These are phyloP conservation scores for Microdochium paspali DNA, from an alignment of 2,329 filamentous ascomycete genomes.

Conservation along the genomic window DNA sequence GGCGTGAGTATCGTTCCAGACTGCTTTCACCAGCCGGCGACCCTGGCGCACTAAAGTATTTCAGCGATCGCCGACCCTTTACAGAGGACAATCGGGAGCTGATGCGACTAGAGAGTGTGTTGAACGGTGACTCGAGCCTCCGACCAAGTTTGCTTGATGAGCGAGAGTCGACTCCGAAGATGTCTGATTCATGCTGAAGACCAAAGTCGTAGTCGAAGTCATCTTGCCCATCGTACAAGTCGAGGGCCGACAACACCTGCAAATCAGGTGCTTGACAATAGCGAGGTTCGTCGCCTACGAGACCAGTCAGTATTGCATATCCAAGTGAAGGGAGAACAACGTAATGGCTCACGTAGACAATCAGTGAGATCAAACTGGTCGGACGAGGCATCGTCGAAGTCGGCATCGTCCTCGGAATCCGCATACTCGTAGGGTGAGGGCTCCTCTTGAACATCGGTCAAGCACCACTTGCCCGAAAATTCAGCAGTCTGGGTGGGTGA, in stretches of 20 bases:
- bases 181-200: constrained; percentile 55
- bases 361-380: constrained; percentile 43
- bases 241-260: constrained; percentile 20
- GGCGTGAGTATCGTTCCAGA: constrained; percentile 63
- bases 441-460: constrained; percentile 82
- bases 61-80: constrained; percentile 37
- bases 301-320: constrained; percentile 18
- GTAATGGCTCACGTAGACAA: constrained; percentile 69
- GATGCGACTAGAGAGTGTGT: constrained; percentile 55
- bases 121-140: constrained; percentile 48
- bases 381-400: constrained; percentile 33
- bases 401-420: constrained; percentile 41
- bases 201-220: constrained; percentile 57
- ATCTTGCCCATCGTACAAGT: constrained; percentile 28
- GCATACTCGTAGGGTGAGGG: constrained; percentile 54
- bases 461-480: constrained; percentile 52
- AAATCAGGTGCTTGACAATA: constrained; percentile 41
- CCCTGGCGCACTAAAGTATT: constrained; percentile 33
- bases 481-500: constrained; percentile 39
- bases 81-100: constrained; percentile 50
- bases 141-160: constrained; percentile 47
- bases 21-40: constrained; percentile 73
- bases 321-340: constrained; percentile 1
- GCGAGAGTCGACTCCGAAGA: constrained; percentile 30
- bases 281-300: constrained; percentile 54